A percentile compares a stretch with the other conserved stretches of the same genome.
Conservation (phyloP, 306 rosid species). For the Dryas alaskensis region DNA sequence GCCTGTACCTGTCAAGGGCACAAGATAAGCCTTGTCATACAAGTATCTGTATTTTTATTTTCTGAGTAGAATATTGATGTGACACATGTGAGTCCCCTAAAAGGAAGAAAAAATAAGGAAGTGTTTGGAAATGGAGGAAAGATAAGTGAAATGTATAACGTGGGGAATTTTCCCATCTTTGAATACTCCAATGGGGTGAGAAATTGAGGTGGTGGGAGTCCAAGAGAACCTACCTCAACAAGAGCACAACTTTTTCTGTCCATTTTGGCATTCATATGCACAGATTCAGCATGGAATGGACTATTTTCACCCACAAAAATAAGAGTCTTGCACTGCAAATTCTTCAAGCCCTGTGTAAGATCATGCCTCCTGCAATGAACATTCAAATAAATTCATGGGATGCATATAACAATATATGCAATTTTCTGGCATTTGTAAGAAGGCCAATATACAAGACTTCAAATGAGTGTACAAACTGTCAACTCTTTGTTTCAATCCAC, state of each 20-base stretch:
- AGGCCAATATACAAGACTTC: background rate
- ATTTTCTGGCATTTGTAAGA: background rate
- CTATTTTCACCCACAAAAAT: slow-evolving; percentile 83
- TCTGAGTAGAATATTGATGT: background rate
- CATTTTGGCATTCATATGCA: slow-evolving; percentile 60
- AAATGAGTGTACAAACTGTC: background rate
- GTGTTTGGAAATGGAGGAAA: background rate
- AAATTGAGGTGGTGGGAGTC: no score
- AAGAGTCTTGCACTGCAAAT: slow-evolving; percentile 70
- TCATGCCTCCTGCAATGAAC: slow-evolving; percentile 63
- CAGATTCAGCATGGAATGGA: slow-evolving; percentile 70
- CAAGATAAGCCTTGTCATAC: background rate
- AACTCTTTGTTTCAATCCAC: slow-evolving; percentile 1
- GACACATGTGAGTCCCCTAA: background rate
- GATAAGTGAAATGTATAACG: background rate
- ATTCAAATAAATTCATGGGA: slow-evolving; percentile 12
- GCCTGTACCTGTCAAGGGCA: slow-evolving; percentile 56
- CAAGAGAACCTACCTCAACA: slow-evolving; percentile 57
- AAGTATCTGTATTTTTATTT: background rate
- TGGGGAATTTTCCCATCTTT: background rate
- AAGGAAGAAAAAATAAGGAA: background rate
- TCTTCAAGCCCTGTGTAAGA: slow-evolving; percentile 58
- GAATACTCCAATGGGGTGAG: background rate
- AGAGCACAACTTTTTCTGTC: slow-evolving; percentile 58
- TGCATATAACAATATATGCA: background rate